Base-by-base conservation (phyloP, 1,139 yeast species). In the Hyphopichia fennica region DNA sequence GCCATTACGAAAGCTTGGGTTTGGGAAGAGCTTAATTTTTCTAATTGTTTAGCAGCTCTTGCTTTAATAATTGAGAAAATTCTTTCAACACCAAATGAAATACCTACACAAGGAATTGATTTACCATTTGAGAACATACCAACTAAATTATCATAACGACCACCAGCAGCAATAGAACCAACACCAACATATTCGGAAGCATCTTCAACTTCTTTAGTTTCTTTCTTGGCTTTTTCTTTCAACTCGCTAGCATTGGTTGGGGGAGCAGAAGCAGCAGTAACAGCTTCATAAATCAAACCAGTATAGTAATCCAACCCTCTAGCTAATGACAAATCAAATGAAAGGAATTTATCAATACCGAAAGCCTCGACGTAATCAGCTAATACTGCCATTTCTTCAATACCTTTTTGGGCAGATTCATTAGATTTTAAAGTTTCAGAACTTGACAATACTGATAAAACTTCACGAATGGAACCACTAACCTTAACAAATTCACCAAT, bases 131-230 rank as follows among this genome's bases (percentile, higher is more conserved):
- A 84, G 65, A 93, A 93, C 98, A 93, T 93, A 52, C 96, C 96
- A 28, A 93, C 98, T 49, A 93, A 78, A 55, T 87, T 85, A 64
- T 93, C 99, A 66, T 93, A 93, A 66, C 99, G 87, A 52, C 99
- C 99, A 69, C 99, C 99, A 36, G 96, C 99, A 43, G 96, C 96
- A 55, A 93, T 89, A 8, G 98, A 91, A 23, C 99, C 99, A 40
- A 93, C 97, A 55, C 99, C 99, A 39, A 93, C 98, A 56, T 87
- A 89, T 51, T 89, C 98, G 40, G 96, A 87, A 42, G 96, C 96
- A 67, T 93, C 99, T 52, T 90, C 98, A 40, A 81, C 89, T 20
- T 76, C 83, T 42, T 59, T 59, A 43, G 57, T 60, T 40, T 57
- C 63, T 44, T 62, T 58, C 38, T 65, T 62, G 41, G 81, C 76